Evolutionary conservation across 768 basidiomycete genomes (phyloP).

Genomic region (Tulasnella sp.): DNA sequence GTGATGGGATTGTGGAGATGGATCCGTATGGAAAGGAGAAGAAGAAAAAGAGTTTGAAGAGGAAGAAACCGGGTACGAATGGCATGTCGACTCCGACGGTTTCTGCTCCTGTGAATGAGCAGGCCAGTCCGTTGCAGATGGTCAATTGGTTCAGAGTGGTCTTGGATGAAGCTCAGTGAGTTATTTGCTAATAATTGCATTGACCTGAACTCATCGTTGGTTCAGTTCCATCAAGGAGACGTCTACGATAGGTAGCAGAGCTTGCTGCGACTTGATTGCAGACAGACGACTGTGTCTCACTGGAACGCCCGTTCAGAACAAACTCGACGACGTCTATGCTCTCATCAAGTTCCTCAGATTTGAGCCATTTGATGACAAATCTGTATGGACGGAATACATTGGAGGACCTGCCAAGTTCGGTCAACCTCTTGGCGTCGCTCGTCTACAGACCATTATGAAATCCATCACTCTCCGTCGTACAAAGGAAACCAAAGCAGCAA

Average conservation of each 20-base stretch:
- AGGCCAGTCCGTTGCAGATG: constrained; percentile 74
- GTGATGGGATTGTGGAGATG: constrained; percentile 45
- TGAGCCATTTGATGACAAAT: constrained; percentile 86
- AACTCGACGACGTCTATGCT: constrained; percentile 94
- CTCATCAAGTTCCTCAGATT: constrained; percentile 91
- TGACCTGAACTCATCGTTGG: background rate
- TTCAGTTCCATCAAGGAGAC: constrained; percentile 92
- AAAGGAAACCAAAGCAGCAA: constrained; percentile 70
- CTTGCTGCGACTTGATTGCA: constrained; percentile 87
- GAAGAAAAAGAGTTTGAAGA: constrained; percentile 45
- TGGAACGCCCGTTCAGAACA: constrained; percentile 99
- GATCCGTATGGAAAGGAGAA: constrained; percentile 63
- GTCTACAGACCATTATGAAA: constrained; percentile 95
- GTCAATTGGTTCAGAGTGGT: constrained; percentile 95
- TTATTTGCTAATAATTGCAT: constrained; percentile 20
- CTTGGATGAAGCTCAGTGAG: constrained; percentile 90
- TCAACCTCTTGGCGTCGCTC: constrained; percentile 74
- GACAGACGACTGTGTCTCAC: constrained; percentile 88
- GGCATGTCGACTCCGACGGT: constrained; percentile 30
- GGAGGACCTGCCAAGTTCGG: constrained; percentile 88
- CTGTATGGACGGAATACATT: constrained; percentile 84
- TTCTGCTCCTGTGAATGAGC: constrained; percentile 25
- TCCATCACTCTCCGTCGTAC: constrained; percentile 93
- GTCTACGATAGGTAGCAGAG: constrained; percentile 83
- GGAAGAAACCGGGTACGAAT: constrained; percentile 42